These are phyloP conservation scores for Balansia obtecta DNA, from an alignment of 2,329 filamentous ascomycete species.

Conservation along the genomic window DNA sequence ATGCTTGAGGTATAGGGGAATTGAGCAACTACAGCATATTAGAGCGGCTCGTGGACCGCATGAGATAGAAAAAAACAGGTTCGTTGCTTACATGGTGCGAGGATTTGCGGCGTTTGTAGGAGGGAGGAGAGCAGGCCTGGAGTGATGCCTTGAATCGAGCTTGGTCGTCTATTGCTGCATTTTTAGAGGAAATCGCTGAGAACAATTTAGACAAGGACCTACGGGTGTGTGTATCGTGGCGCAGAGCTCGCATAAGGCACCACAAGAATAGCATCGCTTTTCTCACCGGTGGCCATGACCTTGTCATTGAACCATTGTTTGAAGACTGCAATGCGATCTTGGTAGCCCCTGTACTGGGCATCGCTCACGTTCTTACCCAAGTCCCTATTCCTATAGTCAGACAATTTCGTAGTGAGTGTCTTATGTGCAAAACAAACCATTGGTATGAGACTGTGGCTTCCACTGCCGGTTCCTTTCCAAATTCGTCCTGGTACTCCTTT, in stretches of 20 bases:
- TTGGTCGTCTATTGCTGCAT: constrained; percentile 1
- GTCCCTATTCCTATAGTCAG: constrained; percentile 10
- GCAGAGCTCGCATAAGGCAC: constrained; percentile 12
- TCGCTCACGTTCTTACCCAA: constrained; percentile 14
- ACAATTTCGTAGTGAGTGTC: not conserved
- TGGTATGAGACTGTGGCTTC: constrained; percentile 17
- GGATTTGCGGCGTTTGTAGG: constrained; percentile 19
- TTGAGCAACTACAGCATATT: constrained; percentile 15
- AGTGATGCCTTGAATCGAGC: constrained; percentile 13
- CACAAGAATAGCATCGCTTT: constrained; percentile 12
- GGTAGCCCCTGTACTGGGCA: constrained; percentile 12
- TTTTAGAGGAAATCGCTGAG: not conserved
- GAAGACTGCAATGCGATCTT: constrained; percentile 16
- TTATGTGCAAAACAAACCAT: constrained; percentile 14
- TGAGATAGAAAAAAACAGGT: not conserved
- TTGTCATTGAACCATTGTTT: constrained; percentile 19
- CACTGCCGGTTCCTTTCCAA: constrained; percentile 14
- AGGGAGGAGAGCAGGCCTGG: constrained; percentile 16
- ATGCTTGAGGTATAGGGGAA: constrained; percentile 18
- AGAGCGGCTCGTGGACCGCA: not conserved
- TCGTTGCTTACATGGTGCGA: constrained; percentile 21
- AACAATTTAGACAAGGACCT: not conserved
- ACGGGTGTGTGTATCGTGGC: constrained; percentile 10
- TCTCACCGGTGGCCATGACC: constrained; percentile 11
- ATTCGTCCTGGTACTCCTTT: constrained; percentile 12